phyloP scores from a whole-genome alignment of 2,329 filamentous ascomycete species.

The Fusarium sp. region DNA sequence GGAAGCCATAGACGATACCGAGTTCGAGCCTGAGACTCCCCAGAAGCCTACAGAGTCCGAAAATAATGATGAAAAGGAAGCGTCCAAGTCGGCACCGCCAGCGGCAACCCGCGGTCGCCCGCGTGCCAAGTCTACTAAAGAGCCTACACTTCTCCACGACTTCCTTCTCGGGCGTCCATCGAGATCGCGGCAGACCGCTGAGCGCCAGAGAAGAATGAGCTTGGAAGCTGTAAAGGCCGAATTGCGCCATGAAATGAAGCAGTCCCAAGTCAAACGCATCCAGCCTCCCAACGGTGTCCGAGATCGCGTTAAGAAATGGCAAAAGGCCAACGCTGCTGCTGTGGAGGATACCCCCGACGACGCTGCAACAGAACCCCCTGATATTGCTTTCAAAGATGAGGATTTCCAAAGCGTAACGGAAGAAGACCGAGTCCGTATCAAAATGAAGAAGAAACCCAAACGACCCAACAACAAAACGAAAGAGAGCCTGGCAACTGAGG shows the following conservation, averaged over 20 bases:
- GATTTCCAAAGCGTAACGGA: constrained; percentile 70
- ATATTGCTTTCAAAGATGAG: constrained; percentile 71
- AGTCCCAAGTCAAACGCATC: constrained; percentile 69
- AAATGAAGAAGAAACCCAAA: constrained; percentile 61
- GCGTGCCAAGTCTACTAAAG: constrained; percentile 56
- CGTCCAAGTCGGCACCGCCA: constrained; percentile 61
- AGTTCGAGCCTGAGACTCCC: constrained; percentile 44
- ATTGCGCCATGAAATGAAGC: constrained; percentile 66
- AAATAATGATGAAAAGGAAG: constrained; percentile 41
- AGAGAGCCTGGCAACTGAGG: constrained; percentile 43
- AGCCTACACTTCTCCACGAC: constrained; percentile 65
- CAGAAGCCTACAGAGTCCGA: constrained; percentile 30
- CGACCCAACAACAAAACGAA: constrained; percentile 51
- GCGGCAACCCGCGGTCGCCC: constrained; percentile 50
- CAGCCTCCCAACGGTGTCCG: constrained; percentile 76
- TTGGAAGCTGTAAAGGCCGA: constrained; percentile 70
- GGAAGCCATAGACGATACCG: constrained; percentile 43
- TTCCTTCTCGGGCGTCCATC: constrained; percentile 70
- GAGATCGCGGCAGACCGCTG: constrained; percentile 66
- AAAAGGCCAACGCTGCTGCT: constrained; percentile 79
- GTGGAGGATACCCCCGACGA: constrained; percentile 66
- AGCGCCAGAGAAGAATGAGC: constrained; percentile 67
- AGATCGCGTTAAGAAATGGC: constrained; percentile 87
- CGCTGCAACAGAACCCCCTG: constrained; percentile 68
- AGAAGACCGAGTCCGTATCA: constrained; percentile 70